These are phyloP conservation scores for Cladosporium sp. DNA, from an alignment of 2,329 filamentous ascomycete genomes.

Conservation along the genomic window DNA sequence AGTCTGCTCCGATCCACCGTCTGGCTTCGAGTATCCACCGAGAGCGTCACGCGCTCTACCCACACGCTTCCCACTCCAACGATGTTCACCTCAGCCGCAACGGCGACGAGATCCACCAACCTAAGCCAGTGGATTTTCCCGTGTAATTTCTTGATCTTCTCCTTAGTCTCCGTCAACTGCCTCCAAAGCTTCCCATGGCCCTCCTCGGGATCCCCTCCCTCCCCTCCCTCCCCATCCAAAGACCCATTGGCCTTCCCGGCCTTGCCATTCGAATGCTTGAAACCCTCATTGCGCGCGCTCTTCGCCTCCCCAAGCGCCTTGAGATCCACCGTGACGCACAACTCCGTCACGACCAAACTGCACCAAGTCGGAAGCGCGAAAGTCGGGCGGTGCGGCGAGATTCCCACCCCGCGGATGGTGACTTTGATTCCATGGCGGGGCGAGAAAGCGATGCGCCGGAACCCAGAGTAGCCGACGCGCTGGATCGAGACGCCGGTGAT, in stretches of 20 bases:
- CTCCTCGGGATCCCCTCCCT: constrained; percentile 30
- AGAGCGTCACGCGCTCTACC: constrained; percentile 75
- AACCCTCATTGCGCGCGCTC: constrained; percentile 12
- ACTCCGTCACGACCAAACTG: constrained; percentile 80
- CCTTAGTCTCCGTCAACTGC: constrained; percentile 71
- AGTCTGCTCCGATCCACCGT: constrained; percentile 86
- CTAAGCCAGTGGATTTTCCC: constrained; percentile 82
- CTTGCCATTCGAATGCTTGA: constrained; percentile 17
- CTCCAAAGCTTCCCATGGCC: constrained; percentile 69
- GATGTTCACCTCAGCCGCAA: constrained; percentile 71
- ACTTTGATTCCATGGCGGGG: constrained; percentile 84
- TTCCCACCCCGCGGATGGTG: constrained; percentile 80
- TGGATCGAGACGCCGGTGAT: constrained; percentile 94
- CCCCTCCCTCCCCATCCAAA: background rate
- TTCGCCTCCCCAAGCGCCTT: constrained; percentile 49
- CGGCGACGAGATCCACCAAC: constrained; percentile 82
- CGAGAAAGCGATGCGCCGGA: constrained; percentile 85
- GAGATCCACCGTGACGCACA: constrained; percentile 78
- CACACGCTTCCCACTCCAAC: constrained; percentile 79
- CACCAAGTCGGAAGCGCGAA: constrained; percentile 97
- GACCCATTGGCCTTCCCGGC: constrained; percentile 14
- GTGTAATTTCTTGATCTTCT: constrained; percentile 80
- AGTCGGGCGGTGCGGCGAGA: constrained; percentile 86
- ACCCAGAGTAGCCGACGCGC: constrained; percentile 84
- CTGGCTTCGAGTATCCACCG: constrained; percentile 85